Evolutionary conservation across 345 rosid genomes (phyloP).

Genomic region (Populus nigra): DNA sequence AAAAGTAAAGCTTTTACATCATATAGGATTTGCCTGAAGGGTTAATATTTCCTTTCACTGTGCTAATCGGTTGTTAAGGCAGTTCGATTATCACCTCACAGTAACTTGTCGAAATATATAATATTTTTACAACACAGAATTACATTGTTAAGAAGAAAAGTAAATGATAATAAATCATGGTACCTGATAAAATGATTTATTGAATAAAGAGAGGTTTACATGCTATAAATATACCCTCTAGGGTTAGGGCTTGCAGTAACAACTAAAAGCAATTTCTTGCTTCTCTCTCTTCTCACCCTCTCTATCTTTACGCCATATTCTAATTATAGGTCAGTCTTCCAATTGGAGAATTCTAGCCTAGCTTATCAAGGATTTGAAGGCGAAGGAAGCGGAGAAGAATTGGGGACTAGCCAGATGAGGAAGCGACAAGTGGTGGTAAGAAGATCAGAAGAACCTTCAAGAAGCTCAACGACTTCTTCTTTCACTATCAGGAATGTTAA

Average conservation of each 20-base stretch:
- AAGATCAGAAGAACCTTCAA: conserved; percentile 52
- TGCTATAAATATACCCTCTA: conserved; percentile 42
- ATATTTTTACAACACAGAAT: background rate
- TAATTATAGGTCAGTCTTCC: background rate
- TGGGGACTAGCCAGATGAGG: conserved; percentile 43
- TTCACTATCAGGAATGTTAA: conserved; percentile 44
- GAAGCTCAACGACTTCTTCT: conserved; percentile 41
- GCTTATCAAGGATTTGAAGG: conserved; percentile 6
- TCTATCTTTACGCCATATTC: conserved; percentile 6
- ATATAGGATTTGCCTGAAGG: conserved; percentile 30
- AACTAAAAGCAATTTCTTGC: conserved; percentile 15
- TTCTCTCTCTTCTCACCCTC: conserved; percentile 13
- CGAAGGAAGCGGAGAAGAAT: background rate
- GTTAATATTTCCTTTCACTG: background rate
- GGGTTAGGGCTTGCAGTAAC: conserved; percentile 51
- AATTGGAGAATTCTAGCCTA: conserved; percentile 12
- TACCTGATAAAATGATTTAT: background rate
- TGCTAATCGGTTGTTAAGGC: conserved; percentile 31
- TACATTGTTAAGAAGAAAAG: background rate
- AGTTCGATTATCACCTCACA: conserved; percentile 45
- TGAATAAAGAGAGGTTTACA: conserved; percentile 7
- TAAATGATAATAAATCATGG: background rate
- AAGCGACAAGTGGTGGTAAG: conserved; percentile 67
- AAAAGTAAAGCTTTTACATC: conserved; percentile 36
- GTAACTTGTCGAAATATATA: conserved; percentile 27